These are phyloP conservation scores for Hibiscus trionum DNA, from an alignment of 345 rosid genomes.

Conservation along the genomic window DNA sequence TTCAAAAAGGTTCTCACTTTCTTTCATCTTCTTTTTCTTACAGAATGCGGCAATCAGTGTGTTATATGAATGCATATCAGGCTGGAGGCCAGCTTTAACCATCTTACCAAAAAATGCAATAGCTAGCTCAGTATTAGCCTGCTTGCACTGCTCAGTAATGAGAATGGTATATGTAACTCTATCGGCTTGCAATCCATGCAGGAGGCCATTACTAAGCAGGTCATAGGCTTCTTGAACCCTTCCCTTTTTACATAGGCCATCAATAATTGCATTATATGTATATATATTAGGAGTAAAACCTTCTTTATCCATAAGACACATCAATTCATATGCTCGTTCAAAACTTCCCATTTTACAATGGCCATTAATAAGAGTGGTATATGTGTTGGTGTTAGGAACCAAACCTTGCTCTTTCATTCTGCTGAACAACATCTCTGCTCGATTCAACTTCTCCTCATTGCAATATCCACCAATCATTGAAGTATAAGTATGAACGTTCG, in stretches of 20 bases:
- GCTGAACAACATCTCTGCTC: constrained; percentile 74
- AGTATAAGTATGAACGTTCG: constrained; percentile 71
- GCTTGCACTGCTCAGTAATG: constrained; percentile 63
- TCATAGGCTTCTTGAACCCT: constrained; percentile 56
- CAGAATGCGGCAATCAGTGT: constrained; percentile 61
- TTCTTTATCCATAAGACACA: constrained; percentile 58
- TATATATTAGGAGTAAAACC: constrained; percentile 59
- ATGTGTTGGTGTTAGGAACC: constrained; percentile 60
- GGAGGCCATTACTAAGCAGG: constrained; percentile 42
- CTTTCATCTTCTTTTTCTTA: constrained; percentile 56
- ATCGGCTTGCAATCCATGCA: constrained; percentile 56
- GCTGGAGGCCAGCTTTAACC: constrained; percentile 51
- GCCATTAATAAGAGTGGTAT: constrained; percentile 63
- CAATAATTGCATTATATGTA: constrained; percentile 50
- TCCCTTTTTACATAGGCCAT: constrained; percentile 61
- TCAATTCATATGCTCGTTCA: constrained; percentile 59
- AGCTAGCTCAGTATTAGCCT: constrained; percentile 38
- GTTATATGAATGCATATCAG: constrained; percentile 60
- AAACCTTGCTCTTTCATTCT: constrained; percentile 87
- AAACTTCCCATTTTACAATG: constrained; percentile 68
- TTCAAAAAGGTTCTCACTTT: constrained; percentile 54
- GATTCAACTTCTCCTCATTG: constrained; percentile 67
- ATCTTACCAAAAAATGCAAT: constrained; percentile 52
- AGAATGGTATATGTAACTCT: constrained; percentile 75
- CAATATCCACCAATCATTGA: constrained; percentile 83